Base-by-base conservation (phyloP, 805 yeast genomes). In the Saccharomycopsis malanga region DNA sequence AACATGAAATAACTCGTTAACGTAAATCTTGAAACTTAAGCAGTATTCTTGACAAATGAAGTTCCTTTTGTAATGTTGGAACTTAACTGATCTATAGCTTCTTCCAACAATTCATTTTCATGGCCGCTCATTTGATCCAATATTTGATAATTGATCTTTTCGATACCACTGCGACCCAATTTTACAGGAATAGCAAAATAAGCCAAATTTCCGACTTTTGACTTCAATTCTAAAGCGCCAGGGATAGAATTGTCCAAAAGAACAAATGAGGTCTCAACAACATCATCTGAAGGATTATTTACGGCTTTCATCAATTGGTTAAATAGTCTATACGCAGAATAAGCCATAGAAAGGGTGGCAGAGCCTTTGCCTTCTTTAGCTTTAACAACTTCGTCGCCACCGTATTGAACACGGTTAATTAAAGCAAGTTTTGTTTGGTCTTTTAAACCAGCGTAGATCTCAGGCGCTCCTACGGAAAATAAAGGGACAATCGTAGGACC, bases 311-410 rank as follows among this genome's bases (percentile, higher is more conserved):
- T 2, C 43, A 70, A 59, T 24, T 61, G 63, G 58, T 77, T 81
- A 25, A 88, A 84, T 63, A 87, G 83, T 57, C 81, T 75, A 71
- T 76, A 86, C 30, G 95, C 96, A 30, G 96, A 96, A 58, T 81
- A 83, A 7, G 97, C 97, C 97, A 89, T 91, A 25, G 95, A 85
- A 56, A 89, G 73, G 32, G 98, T 89, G 48, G 97, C 97, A 42
- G 96, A 86, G 35, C 97, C 97, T 44, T 81, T 81, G 54, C 97
- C 97, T 58, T 86, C 83, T 72, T 89, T 89, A 48, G 97, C 97
- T 70, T 84, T 73, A 54, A 89, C 98, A 41, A 89, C 95, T 68
- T 91, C 97, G 64, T 89, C 98, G 62, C 98, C 98, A 53, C 95
- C 95, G 58, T 83, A 88, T 71, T 89, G 97, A 57, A 89, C 89